Conservation (phyloP, 2,329 filamentous ascomycete species). For the Aspergillus ruber region DNA sequence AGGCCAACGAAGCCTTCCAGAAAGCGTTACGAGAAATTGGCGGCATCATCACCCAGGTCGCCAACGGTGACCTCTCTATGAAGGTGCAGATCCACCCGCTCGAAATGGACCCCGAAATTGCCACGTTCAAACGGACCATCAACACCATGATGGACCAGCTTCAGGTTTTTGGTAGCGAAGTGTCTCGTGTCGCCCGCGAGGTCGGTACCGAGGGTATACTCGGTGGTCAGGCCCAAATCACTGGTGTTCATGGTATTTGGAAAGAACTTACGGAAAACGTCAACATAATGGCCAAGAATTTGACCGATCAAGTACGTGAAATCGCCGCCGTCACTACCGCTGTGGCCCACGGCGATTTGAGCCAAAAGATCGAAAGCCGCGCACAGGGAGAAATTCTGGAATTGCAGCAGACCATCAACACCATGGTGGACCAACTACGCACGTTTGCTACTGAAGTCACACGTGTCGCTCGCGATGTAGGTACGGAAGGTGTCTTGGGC, state of each 20-base stretch:
- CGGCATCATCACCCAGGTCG: slow-evolving; percentile 93
- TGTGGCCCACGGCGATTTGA: slow-evolving; percentile 74
- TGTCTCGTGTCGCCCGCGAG: slow-evolving; percentile 87
- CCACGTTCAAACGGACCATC: slow-evolving; percentile 94
- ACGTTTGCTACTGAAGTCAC: slow-evolving; percentile 81
- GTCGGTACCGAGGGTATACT: slow-evolving; percentile 94
- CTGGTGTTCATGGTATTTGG: slow-evolving; percentile 94
- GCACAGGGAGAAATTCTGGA: slow-evolving; percentile 77
- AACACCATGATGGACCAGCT: slow-evolving; percentile 99
- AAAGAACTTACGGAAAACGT: slow-evolving; percentile 91
- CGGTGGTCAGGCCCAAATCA: slow-evolving; percentile 87
- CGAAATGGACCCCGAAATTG: slow-evolving; percentile 97
- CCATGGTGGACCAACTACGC: slow-evolving; percentile 79
- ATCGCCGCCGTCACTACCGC: slow-evolving; percentile 79
- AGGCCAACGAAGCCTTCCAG: slow-evolving; percentile 97
- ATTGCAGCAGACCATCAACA: slow-evolving; percentile 80
- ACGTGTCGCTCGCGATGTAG: slow-evolving; percentile 74
- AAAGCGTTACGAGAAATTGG: slow-evolving; percentile 95
- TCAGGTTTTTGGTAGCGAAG: slow-evolving; percentile 92
- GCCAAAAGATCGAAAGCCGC: slow-evolving; percentile 75
- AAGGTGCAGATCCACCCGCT: slow-evolving; percentile 93
- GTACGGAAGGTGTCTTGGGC: slow-evolving; percentile 74
- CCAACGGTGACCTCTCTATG: slow-evolving; percentile 90
- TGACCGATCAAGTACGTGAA: slow-evolving; percentile 77
- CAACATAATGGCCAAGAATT: slow-evolving; percentile 76